Conservation (phyloP, 331 rosid genomes). For the Rosa hybrid region DNA sequence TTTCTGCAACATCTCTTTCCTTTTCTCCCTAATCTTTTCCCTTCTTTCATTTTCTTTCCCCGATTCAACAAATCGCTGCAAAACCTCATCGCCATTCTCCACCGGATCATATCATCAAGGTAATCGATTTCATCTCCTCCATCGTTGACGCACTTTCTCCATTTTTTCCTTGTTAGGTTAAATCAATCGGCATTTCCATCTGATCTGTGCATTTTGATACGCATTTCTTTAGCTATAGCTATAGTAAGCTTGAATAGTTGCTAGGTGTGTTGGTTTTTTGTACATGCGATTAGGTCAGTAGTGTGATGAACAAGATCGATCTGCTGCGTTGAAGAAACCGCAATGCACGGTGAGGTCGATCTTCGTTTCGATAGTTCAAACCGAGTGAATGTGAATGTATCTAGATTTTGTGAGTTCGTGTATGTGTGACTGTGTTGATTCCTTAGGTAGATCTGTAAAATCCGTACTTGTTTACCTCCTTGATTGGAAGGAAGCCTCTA, state of each 20-base stretch:
- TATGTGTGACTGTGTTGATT: neutral
- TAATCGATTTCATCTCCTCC: constrained; percentile 17
- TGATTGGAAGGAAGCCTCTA: neutral
- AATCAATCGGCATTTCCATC: constrained; percentile 22
- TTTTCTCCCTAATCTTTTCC: constrained; percentile 1
- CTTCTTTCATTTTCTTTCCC: constrained; percentile 29
- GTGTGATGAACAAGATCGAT: constrained; percentile 32
- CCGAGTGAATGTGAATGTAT: constrained; percentile 9
- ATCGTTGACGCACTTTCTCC: neutral
- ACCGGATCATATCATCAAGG: constrained; percentile 35
- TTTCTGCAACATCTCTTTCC: constrained; percentile 33
- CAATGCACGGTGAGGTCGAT: constrained; percentile 36
- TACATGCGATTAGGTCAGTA: neutral
- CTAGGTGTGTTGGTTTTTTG: neutral
- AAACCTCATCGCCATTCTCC: constrained; percentile 18
- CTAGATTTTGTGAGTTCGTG: neutral
- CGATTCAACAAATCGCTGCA: constrained; percentile 27
- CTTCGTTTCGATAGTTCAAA: constrained; percentile 22
- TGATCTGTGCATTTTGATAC: constrained; percentile 29
- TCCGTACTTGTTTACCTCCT: neutral
- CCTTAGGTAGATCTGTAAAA: constrained; percentile 5
- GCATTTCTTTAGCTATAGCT: constrained; percentile 2
- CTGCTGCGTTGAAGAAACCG: constrained; percentile 25
- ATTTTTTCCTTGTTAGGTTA: neutral
- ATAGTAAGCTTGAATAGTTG: constrained; percentile 14